phyloP scores from a whole-genome alignment of 345 rosid genomes.

The Populus tremula region DNA sequence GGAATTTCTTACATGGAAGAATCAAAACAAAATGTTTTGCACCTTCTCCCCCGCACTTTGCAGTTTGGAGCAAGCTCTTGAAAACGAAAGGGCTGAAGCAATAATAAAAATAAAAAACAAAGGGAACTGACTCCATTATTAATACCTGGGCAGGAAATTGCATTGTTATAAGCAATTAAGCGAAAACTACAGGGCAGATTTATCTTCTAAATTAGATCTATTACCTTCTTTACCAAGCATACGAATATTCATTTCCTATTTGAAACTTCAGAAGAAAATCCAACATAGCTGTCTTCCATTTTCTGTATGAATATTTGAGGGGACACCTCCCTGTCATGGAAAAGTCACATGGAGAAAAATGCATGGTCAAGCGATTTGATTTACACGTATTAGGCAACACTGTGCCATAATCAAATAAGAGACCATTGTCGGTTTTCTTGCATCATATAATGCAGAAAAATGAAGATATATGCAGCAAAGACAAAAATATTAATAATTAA shows the following conservation, averaged over 20 bases:
- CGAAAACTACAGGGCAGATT: neutral
- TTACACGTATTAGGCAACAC: neutral
- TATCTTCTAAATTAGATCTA: neutral
- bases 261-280: constrained; percentile 10
- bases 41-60: neutral
- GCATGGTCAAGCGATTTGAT: neutral
- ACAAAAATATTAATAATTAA: neutral
- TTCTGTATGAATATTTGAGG: constrained; percentile 56
- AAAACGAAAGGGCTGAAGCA: neutral
- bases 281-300: constrained; percentile 19
- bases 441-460: neutral
- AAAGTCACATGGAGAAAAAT: neutral
- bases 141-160: neutral
- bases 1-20: no score
- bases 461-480: neutral
- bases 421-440: neutral
- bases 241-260: neutral
- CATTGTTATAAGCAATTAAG: neutral
- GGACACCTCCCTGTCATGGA: constrained; percentile 52
- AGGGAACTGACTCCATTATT: neutral
- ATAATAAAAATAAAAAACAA: neutral
- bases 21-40: neutral
- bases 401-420: neutral
- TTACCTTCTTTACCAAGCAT: neutral
- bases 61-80: neutral